Conservation (phyloP, 768 basidiomycete genomes). For the Chalciporus chontae region DNA sequence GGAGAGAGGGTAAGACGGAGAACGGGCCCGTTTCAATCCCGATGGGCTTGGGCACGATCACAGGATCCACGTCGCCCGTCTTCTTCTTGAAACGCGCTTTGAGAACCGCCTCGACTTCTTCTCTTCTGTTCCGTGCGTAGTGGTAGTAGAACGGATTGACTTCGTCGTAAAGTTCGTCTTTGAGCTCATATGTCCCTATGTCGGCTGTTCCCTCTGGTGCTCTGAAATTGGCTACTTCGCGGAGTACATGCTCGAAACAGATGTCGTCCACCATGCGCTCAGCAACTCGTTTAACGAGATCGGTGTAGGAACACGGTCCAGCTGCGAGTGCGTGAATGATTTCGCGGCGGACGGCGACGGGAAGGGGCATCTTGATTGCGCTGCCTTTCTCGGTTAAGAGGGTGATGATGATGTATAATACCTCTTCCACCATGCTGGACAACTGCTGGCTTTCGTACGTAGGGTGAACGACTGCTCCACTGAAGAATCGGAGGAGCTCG, state of each 20-base stretch:
- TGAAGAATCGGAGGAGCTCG: constrained; percentile 76
- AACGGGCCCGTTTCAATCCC: constrained; percentile 68
- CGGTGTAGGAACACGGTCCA: constrained; percentile 85
- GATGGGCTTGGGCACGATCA: constrained; percentile 73
- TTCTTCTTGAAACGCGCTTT: constrained; percentile 64
- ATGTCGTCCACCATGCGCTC: constrained; percentile 85
- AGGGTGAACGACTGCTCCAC: constrained; percentile 51
- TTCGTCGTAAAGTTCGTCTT: constrained; percentile 76
- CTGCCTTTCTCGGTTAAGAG: constrained; percentile 80
- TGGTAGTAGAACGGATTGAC: constrained; percentile 97
- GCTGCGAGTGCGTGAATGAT: constrained; percentile 89
- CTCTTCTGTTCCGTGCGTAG: constrained; percentile 89
- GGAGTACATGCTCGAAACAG: constrained; percentile 75
- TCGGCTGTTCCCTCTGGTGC: constrained; percentile 77
- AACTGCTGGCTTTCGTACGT: constrained; percentile 69
- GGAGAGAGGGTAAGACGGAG: constrained; percentile 53
- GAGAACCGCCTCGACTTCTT: constrained; percentile 81
- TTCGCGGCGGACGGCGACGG: constrained; percentile 69
- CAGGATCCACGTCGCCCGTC: constrained; percentile 57
- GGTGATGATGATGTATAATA: constrained; percentile 82
- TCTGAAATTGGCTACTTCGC: constrained; percentile 77
- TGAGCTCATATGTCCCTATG: constrained; percentile 84
- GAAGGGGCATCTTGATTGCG: constrained; percentile 63
- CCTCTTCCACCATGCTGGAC: constrained; percentile 86
- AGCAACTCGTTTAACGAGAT: constrained; percentile 85